These are phyloP conservation scores for Syzygium oleosum DNA, from an alignment of 345 rosid species.

Conservation along the genomic window DNA sequence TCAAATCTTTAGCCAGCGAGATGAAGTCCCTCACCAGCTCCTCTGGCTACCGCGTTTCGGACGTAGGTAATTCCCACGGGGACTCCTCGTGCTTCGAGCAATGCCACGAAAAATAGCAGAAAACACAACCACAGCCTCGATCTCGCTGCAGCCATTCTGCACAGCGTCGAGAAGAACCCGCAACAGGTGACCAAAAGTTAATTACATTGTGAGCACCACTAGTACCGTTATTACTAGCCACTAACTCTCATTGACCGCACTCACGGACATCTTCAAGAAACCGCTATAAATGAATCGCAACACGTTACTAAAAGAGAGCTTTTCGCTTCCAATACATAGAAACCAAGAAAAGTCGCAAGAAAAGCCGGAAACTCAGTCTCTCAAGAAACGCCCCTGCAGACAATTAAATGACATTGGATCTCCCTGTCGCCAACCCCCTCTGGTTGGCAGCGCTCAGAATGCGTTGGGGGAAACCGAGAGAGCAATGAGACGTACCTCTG, in stretches of 20 bases:
- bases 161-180: background rate
- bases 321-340: background rate
- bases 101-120: constrained; percentile 23
- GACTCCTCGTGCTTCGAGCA: constrained; percentile 37
- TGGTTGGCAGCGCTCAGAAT: background rate
- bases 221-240: background rate
- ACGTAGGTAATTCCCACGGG: constrained; percentile 52
- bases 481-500: background rate
- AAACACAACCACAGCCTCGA: constrained; percentile 35
- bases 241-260: background rate
- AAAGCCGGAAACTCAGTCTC: background rate
- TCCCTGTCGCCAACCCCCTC: background rate
- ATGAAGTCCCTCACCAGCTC: constrained; percentile 56
- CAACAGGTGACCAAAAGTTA: background rate
- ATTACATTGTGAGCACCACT: background rate
- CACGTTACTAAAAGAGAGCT: background rate
- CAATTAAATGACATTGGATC: background rate
- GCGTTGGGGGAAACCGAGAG: background rate
- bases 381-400: background rate
- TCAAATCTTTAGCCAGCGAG: background rate
- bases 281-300: background rate
- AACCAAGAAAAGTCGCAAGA: background rate
- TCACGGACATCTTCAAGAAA: background rate
- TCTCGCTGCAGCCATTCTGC: constrained; percentile 57
- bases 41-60: constrained; percentile 53